Evolutionary conservation across 257 asterid species (phyloP).

Genomic region (Phtheirospermum japonicum): DNA sequence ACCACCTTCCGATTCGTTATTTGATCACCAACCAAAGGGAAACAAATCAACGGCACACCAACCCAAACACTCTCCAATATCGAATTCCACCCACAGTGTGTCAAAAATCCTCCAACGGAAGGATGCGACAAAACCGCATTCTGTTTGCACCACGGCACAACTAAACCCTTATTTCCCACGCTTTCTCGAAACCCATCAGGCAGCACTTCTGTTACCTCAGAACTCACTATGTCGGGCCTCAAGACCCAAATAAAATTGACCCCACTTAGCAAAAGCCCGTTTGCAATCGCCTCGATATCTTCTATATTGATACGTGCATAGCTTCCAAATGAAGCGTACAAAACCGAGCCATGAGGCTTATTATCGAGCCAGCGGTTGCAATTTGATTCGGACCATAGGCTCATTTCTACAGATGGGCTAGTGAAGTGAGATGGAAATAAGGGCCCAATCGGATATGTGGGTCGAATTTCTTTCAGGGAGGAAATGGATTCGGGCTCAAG

Average conservation of each 20-base stretch:
- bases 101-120: conserved; percentile 33
- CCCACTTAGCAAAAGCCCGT: conserved; percentile 29
- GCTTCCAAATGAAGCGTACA: conserved; percentile 30
- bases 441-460: conserved; percentile 27
- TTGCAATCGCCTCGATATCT: conserved; percentile 20
- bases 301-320: conserved; percentile 4
- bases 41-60: conserved; percentile 39
- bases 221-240: conserved; percentile 22
- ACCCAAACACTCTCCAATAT: conserved; percentile 37
- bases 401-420: conserved; percentile 14
- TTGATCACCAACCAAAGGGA: conserved; percentile 36
- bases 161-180: conserved; percentile 12
- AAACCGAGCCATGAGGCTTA: conserved; percentile 27
- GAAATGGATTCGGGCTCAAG: conserved; percentile 36
- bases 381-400: conserved; percentile 24
- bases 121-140: conserved; percentile 18
- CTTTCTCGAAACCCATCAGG: conserved; percentile 23
- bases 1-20: conserved; percentile 35
- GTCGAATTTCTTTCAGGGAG: neutral
- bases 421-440: conserved; percentile 24
- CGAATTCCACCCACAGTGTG: conserved; percentile 49
- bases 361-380: conserved; percentile 24
- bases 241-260: conserved; percentile 23
- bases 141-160: conserved; percentile 27
- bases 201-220: conserved; percentile 3